Conservation (phyloP, 2,329 filamentous ascomycete genomes). For the Sordariomycetes sp. region DNA sequence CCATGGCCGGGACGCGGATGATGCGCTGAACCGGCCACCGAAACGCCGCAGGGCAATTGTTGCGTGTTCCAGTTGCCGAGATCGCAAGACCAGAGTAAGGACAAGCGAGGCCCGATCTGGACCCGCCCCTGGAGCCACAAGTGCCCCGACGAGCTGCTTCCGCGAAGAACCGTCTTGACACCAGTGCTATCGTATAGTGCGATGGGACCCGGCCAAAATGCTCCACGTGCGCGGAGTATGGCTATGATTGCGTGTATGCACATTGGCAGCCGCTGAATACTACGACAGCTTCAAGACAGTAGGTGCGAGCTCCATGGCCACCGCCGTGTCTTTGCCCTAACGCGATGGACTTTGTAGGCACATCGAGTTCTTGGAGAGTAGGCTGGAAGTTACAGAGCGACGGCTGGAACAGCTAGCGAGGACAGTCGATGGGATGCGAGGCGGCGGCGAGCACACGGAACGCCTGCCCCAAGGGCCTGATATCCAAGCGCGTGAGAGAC, state of each 20-base stretch:
- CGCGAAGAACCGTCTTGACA: neutral
- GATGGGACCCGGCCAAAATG: neutral
- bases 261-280: neutral
- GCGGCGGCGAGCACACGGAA: neutral
- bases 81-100: neutral
- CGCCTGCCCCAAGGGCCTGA: neutral
- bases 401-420: neutral
- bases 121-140: neutral
- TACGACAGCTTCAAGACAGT: neutral
- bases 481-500: neutral
- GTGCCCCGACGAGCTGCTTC: neutral
- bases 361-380: neutral
- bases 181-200: neutral
- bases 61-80: neutral
- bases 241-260: neutral
- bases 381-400: neutral
- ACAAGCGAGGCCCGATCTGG: neutral
- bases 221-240: neutral
- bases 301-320: neutral
- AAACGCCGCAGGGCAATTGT: neutral
- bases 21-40: neutral
- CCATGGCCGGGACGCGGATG: neutral
- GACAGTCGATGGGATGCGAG: neutral
- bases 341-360: neutral
- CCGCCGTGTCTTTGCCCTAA: neutral